Conservation (phyloP, 768 basidiomycete genomes). For the Tylopilus subfusipes region DNA sequence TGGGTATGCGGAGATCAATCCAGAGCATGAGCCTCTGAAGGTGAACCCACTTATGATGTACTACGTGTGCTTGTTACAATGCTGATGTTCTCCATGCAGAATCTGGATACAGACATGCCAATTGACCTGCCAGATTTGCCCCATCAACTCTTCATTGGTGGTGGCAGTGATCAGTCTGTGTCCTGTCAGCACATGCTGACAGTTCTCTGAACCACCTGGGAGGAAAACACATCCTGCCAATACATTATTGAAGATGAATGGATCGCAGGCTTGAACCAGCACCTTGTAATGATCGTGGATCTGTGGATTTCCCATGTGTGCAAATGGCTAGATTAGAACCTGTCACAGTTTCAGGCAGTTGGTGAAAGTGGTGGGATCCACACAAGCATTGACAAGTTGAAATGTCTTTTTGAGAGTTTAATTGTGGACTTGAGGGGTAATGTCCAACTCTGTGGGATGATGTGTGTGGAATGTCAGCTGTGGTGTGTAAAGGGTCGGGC, state of each 20-base stretch:
- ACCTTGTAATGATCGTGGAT: slow-evolving; percentile 40
- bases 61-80: rapidly evolving
- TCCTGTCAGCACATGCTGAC: slow-evolving; percentile 16
- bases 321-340: slow-evolving; percentile 50
- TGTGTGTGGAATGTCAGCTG: slow-evolving; percentile 48
- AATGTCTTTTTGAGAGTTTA: slow-evolving; percentile 40
- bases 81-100: slow-evolving; percentile 31
- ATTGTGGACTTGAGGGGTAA: slow-evolving; percentile 44
- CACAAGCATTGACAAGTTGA: slow-evolving; percentile 44
- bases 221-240: slow-evolving; percentile 18
- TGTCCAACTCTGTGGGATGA: slow-evolving; percentile 47
- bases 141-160: slow-evolving; percentile 34
- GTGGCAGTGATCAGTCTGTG: slow-evolving; percentile 11
- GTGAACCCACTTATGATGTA: slow-evolving; percentile 24
- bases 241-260: slow-evolving; percentile 32
- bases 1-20: slow-evolving; percentile 45
- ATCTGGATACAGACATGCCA: slow-evolving; percentile 47
- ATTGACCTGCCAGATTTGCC: slow-evolving; percentile 39
- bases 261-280: slow-evolving; percentile 34
- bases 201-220: slow-evolving; percentile 19
- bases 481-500: slow-evolving; percentile 43
- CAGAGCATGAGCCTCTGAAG: slow-evolving; percentile 48
- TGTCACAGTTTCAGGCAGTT: slow-evolving; percentile 41
- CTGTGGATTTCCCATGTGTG: slow-evolving; percentile 45
- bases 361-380: slow-evolving; percentile 18